Evolutionary conservation across 2,329 filamentous ascomycete species (phyloP).

Genomic region (Metarhizium rileyi): DNA sequence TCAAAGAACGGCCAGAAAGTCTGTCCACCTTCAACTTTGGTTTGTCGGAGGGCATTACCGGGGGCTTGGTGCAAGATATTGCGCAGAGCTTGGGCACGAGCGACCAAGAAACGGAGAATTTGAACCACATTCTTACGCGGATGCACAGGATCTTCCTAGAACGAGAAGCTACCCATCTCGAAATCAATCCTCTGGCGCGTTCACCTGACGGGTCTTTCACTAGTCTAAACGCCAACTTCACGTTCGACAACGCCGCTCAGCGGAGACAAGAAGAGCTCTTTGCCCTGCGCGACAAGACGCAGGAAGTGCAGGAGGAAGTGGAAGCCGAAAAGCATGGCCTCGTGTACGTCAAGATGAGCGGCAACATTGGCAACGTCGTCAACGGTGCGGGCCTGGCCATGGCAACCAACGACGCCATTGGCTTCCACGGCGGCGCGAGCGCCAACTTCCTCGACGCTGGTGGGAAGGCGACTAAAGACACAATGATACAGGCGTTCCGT

Average conservation of each 20-base stretch:
- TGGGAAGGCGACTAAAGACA: slow-evolving; percentile 75
- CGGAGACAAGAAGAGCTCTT: slow-evolving; percentile 33
- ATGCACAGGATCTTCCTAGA: slow-evolving; percentile 30
- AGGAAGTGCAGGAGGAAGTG: slow-evolving; percentile 24
- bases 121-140: slow-evolving; percentile 13
- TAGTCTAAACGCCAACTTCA: slow-evolving; percentile 29
- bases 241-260: slow-evolving; percentile 37
- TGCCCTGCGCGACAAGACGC: slow-evolving; percentile 20
- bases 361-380: slow-evolving; percentile 70
- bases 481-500: slow-evolving; percentile 67
- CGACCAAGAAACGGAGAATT: not conserved
- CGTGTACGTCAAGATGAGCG: slow-evolving; percentile 59
- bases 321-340: slow-evolving; percentile 53
- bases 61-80: slow-evolving; percentile 12
- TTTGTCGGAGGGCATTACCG: slow-evolving; percentile 18
- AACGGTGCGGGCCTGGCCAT: slow-evolving; percentile 86
- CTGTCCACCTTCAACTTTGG: slow-evolving; percentile 15
- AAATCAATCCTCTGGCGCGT: slow-evolving; percentile 28
- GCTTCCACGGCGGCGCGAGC: slow-evolving; percentile 54
- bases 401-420: slow-evolving; percentile 79
- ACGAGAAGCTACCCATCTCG: slow-evolving; percentile 36
- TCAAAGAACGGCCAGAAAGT: not conserved
- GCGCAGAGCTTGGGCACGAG: slow-evolving; percentile 1
- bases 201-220: slow-evolving; percentile 19
- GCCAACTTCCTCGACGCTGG: slow-evolving; percentile 87